Conservation (phyloP, 1,284 basidiomycete species). For the Boletellus deceptivus region DNA sequence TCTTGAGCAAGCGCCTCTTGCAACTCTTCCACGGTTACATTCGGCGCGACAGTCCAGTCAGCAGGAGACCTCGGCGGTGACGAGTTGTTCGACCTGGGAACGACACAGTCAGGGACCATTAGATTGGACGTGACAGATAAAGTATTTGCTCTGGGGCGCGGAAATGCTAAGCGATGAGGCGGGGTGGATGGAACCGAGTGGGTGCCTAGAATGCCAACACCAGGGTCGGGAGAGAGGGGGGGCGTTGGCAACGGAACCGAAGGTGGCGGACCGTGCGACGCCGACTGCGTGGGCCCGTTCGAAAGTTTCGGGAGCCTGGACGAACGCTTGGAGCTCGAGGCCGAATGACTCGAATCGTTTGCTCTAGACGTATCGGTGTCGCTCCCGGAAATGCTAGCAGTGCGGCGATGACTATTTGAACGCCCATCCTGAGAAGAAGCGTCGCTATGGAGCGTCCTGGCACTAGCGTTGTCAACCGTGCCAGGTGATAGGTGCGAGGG, state of each 20-base stretch:
- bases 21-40: constrained; percentile 29
- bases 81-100: constrained; percentile 11
- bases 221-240: constrained; percentile 13
- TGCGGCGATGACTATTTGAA: constrained; percentile 14
- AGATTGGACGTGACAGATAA: constrained; percentile 31
- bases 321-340: constrained; percentile 13
- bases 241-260: constrained; percentile 30
- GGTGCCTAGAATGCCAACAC: constrained; percentile 1
- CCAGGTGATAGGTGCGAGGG: constrained; percentile 13
- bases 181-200: constrained; percentile 18
- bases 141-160: constrained; percentile 33
- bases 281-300: constrained; percentile 12
- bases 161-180: constrained; percentile 22
- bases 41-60: constrained; percentile 9
- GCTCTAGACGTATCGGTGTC: constrained; percentile 31
- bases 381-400: constrained; percentile 28
- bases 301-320: constrained; percentile 14
- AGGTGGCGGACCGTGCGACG: constrained; percentile 29
- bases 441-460: constrained; percentile 6
- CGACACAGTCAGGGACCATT: constrained; percentile 12
- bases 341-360: constrained; percentile 15
- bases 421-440: constrained; percentile 24
- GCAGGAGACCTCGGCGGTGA: constrained; percentile 8
- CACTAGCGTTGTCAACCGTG: constrained; percentile 14
- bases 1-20: constrained; percentile 35